Evolutionary conservation across 2,329 filamentous ascomycete genomes (phyloP), one percentile per base, ranked within the genome.

Genomic region (Neofusicoccum ribis): DNA sequence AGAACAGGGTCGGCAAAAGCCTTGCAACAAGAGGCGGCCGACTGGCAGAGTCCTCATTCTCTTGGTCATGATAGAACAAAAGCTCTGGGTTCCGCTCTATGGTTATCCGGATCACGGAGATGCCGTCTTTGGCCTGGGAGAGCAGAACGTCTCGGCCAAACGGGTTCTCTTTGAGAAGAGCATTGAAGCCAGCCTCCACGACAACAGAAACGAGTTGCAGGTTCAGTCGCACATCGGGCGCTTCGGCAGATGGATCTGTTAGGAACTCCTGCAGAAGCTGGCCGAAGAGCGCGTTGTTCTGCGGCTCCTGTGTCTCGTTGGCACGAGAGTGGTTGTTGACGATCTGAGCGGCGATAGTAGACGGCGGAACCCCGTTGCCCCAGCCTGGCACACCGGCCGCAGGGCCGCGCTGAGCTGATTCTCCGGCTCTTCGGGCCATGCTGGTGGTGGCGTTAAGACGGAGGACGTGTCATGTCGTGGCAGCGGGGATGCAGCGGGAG

Each of bases 161-260:
- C 2, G 87, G 88, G 70, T 93, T 87, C 70, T 92, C 86, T 72
- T 86, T 83, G 68, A 84, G 84, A 52, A 91, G 82, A 50, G 84
- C 84, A 69, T 93, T 90, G 12, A 97, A 82, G 23, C 92, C 90
- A 65, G 92, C 91, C 73, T 91, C 89, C 58, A 90, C 84, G 70
- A 95, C 91, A 68, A 97, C 90, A 72, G 91, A 93, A 61, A 97
- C 89, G 58, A 97, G 85, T 78, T 93, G 91, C 71, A 93, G 90
- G 70, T 96, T 94, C 74, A 96, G 89, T 59, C 89, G 85, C 50
- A 91, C 79, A 69, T 90, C 88, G 50, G 91, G 88, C 68, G 89
- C 86, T 63, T 84, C 81, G 15, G 78, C 82, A 12, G 75, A 78
- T 15, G 78, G 77, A 51, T 80, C 77, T 39, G 78, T 77, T 5